Evolutionary conservation across 2,329 filamentous ascomycete genomes (phyloP), one percentile per base, ranked within the genome.

Genomic region (Alternaria novae-zelandiae): DNA sequence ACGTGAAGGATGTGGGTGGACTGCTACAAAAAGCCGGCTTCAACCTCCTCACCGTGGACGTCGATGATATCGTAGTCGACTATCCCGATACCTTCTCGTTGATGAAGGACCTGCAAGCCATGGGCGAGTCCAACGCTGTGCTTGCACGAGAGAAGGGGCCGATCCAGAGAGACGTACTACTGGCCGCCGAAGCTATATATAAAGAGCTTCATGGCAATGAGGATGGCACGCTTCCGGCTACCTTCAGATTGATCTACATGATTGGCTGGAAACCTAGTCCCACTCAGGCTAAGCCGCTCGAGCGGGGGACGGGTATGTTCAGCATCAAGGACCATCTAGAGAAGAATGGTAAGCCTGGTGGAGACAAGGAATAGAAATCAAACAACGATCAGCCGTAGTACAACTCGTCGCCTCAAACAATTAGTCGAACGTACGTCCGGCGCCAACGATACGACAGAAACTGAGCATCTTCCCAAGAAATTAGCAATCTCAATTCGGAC

Each of bases 191-290:
- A 69, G 92, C 89, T 44, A 97, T 99, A 61, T 99, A 99, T 78
- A 87, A 89, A 51, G 90, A 91, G 76, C 82, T 99, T 60, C 94
- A 99, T 79, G 94, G 92, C 17, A 94, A 96, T 54, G 73, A 81
- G 49, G 81, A 83, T 73, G 91, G 87, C 20, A 88, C 83, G 3
- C 70, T 85, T 3, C 96, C 96, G 1, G 96, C 96, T 1, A 99
- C 96, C 0, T 99, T 97, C 77, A 87, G 96, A 70, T 86, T 97
- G 71, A 97, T 99, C 65, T 97, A 96, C 80, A 97, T 98, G 94
- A 99, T 99, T 80, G 96, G 96, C 0, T 99, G 96, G 96, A 96
- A 95, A 78, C 92, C 94, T 70, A 90, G 92, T 2, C 86, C 87
- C 28, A 88, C 90, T 57, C 94, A 98, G 81, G 85, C 90, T 3